phyloP scores from a whole-genome alignment of 2,329 filamentous ascomycete species.

The Verticillium nonalfalfae region DNA sequence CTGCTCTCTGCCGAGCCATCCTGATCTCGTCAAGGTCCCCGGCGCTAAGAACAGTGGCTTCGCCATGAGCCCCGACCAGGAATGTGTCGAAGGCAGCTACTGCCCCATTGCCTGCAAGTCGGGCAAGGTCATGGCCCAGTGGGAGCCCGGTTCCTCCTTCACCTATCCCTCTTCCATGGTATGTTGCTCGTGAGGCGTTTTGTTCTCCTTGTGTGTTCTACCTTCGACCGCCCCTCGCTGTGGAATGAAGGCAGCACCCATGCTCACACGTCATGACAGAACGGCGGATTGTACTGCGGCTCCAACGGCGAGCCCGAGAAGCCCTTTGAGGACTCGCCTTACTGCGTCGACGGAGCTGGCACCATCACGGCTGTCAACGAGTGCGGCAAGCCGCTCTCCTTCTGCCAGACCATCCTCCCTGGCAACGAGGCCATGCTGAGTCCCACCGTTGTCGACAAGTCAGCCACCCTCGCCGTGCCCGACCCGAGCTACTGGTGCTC shows the following conservation, averaged over 20 bases:
- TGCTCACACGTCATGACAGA: slow-evolving; percentile 31
- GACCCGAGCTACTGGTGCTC: slow-evolving; percentile 62
- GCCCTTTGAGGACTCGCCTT: slow-evolving; percentile 60
- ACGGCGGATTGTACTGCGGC: slow-evolving; percentile 70
- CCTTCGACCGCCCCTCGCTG: not conserved
- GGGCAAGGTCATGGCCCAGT: slow-evolving; percentile 72
- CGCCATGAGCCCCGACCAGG: slow-evolving; percentile 71
- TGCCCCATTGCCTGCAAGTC: slow-evolving; percentile 73
- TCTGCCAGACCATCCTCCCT: slow-evolving; percentile 65
- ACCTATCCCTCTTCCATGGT: slow-evolving; percentile 67
- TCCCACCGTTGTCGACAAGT: slow-evolving; percentile 58
- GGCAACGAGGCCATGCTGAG: slow-evolving; percentile 81
- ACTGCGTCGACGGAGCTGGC: slow-evolving; percentile 65
- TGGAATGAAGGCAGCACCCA: not conserved
- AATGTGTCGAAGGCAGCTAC: slow-evolving; percentile 60
- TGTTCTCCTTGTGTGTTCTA: not conserved
- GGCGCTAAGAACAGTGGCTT: slow-evolving; percentile 62
- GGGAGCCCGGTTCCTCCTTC: slow-evolving; percentile 67
- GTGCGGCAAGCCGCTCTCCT: slow-evolving; percentile 54
- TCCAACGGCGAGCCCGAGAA: slow-evolving; percentile 58
- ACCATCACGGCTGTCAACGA: slow-evolving; percentile 62
- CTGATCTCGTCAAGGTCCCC: slow-evolving; percentile 62
- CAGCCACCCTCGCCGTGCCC: slow-evolving; percentile 62
- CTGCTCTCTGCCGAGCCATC: slow-evolving; percentile 61
- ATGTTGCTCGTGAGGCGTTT: slow-evolving; percentile 1